phyloP scores from a whole-genome alignment of 805 yeast species.

The Metschnikowia aberdeeniae region DNA sequence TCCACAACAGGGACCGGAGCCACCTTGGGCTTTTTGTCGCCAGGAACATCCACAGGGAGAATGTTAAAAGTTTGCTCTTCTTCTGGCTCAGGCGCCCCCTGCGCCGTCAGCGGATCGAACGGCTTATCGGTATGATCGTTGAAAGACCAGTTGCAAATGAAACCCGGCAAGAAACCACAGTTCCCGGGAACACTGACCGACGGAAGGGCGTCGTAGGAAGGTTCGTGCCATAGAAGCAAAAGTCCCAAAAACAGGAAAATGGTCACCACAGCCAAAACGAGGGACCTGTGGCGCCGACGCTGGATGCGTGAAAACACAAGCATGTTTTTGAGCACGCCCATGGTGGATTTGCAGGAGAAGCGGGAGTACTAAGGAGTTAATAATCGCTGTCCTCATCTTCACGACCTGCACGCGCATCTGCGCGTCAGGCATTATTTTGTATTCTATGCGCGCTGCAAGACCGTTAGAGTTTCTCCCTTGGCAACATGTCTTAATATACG shows the following conservation, averaged over 20 bases:
- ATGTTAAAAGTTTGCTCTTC: neutral
- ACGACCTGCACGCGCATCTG: no score
- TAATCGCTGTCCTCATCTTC: no score
- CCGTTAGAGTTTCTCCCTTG: no score
- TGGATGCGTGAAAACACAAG: conserved; percentile 13
- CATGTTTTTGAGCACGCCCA: conserved; percentile 10
- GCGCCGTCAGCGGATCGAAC: conserved; percentile 1
- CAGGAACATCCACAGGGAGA: neutral
- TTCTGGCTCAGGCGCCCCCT: neutral
- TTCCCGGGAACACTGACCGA: conserved; percentile 4
- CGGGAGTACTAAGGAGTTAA: no score
- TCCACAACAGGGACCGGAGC: neutral
- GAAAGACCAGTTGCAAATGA: conserved; percentile 7
- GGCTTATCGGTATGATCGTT: neutral
- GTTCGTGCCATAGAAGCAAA: conserved; percentile 8
- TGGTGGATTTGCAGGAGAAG: neutral
- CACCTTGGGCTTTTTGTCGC: neutral
- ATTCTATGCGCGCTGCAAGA: no score
- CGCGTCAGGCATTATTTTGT: no score
- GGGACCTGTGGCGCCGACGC: conserved; percentile 14
- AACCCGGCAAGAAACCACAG: conserved; percentile 11
- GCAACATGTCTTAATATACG: no score
- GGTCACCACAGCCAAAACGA: conserved; percentile 6
- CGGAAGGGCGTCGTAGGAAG: conserved; percentile 2
- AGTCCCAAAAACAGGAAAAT: conserved; percentile 6